Conservation (phyloP, 768 basidiomycete species). For the Psilocybe azurescens region DNA sequence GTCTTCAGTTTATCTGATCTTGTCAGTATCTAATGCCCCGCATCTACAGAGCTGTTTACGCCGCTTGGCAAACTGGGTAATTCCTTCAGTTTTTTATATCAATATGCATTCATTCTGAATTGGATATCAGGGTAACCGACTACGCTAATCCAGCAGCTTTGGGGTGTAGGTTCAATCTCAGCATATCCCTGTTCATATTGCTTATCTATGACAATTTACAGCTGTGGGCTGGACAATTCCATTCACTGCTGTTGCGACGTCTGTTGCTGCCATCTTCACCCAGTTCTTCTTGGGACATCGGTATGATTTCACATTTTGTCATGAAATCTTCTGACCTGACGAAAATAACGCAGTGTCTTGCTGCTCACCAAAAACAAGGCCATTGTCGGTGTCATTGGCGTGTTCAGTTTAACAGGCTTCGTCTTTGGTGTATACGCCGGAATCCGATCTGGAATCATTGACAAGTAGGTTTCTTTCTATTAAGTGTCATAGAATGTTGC, state of each 20-base stretch:
- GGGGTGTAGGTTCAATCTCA: constrained; percentile 24
- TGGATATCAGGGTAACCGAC: constrained; percentile 40
- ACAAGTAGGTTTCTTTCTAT: constrained; percentile 43
- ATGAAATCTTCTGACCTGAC: background rate
- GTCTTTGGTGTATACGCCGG: constrained; percentile 48
- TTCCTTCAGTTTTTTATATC: background rate
- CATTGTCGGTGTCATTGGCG: constrained; percentile 39
- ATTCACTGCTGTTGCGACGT: constrained; percentile 52
- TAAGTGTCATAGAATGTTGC: constrained; percentile 5
- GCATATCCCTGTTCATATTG: background rate
- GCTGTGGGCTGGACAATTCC: constrained; percentile 53
- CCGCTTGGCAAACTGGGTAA: constrained; percentile 37
- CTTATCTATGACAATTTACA: constrained; percentile 20
- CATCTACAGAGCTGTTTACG: constrained; percentile 34
- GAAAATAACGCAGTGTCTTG: constrained; percentile 31
- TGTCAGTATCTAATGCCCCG: background rate
- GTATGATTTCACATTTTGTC: constrained; percentile 26
- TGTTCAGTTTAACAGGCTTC: constrained; percentile 44
- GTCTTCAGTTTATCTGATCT: constrained; percentile 11
- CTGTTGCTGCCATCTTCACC: constrained; percentile 52
- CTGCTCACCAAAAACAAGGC: constrained; percentile 38
- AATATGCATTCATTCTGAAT: background rate
- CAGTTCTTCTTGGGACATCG: constrained; percentile 55
- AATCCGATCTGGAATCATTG: constrained; percentile 46
- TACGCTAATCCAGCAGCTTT: constrained; percentile 43